Evolutionary conservation across 140 eudicot species (phyloP).

Genomic region (Erigeron philadelphicus): DNA sequence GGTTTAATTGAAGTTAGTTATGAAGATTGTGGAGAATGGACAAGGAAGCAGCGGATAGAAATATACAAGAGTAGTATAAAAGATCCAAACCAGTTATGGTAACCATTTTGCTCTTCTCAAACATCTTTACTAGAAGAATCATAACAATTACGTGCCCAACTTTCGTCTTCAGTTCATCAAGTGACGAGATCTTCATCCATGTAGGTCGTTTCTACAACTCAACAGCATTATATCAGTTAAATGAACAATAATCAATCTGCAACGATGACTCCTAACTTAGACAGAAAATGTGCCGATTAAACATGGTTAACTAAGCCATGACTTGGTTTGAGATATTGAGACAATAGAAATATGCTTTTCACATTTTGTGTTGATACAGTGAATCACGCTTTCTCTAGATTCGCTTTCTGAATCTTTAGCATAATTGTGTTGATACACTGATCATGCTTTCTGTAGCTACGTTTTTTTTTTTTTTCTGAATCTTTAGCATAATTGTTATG

Average conservation of each 20-base stretch:
- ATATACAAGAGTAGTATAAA: slow-evolving; percentile 64
- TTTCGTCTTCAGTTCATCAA: slow-evolving; percentile 78
- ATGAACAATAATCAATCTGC: too few species aligned
- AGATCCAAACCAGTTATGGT: slow-evolving; percentile 82
- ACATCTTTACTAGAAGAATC: slow-evolving; percentile 94
- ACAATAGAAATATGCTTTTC: neutral
- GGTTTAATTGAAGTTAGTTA: slow-evolving; percentile 2
- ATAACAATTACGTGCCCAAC: slow-evolving; percentile 89
- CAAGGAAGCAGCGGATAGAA: slow-evolving; percentile 82
- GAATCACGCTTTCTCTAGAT: too few species aligned
- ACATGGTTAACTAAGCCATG: neutral
- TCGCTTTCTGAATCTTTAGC: too few species aligned
- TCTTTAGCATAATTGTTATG: neutral
- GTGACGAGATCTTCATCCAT: slow-evolving; percentile 93
- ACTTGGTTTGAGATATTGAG: neutral
- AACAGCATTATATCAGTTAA: neutral
- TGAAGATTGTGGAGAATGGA: slow-evolving; percentile 81
- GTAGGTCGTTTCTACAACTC: slow-evolving; percentile 67
- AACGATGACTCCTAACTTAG: neutral
- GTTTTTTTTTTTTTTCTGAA: too few species aligned
- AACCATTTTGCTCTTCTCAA: slow-evolving; percentile 92
- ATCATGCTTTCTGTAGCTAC: too few species aligned
- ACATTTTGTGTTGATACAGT: too few species aligned
- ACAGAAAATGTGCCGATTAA: neutral
- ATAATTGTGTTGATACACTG: too few species aligned